These are phyloP conservation scores for Luffa acutangula DNA, from an alignment of 306 rosid species.

Conservation along the genomic window DNA sequence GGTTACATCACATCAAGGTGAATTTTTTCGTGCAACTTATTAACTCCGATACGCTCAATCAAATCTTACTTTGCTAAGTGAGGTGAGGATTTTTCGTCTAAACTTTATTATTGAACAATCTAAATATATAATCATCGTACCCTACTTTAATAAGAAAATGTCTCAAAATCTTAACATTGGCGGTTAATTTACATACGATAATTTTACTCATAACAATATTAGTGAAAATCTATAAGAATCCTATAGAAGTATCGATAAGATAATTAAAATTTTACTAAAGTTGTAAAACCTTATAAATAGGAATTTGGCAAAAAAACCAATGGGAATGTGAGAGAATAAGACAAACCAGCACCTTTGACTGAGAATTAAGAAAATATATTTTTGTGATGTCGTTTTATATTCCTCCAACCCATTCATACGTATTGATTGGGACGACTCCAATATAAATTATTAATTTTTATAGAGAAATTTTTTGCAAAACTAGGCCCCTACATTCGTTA, in stretches of 20 bases:
- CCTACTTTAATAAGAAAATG: no score
- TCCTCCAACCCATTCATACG: conserved; percentile 2
- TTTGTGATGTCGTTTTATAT: conserved; percentile 4
- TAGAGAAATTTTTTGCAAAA: background rate
- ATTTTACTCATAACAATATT: no score
- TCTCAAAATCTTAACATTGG: no score
- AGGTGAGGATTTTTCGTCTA: no score
- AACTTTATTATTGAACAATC: no score
- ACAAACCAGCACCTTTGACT: conserved; percentile 2
- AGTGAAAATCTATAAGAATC: background rate
- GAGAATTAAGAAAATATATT: background rate
- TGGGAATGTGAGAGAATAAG: background rate
- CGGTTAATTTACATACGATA: no score
- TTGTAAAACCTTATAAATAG: background rate
- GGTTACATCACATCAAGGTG: no score
- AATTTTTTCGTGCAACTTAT: no score
- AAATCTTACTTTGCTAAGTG: no score
- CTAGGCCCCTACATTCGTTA: background rate
- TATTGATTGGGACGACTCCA: background rate
- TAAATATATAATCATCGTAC: no score
- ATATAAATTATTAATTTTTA: background rate
- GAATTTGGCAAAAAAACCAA: background rate
- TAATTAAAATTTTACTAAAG: background rate
- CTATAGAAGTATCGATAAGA: background rate
- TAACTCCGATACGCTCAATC: no score